Conservation (phyloP, 202 grass and related monocot species). For the Eragrostis tef region DNA sequence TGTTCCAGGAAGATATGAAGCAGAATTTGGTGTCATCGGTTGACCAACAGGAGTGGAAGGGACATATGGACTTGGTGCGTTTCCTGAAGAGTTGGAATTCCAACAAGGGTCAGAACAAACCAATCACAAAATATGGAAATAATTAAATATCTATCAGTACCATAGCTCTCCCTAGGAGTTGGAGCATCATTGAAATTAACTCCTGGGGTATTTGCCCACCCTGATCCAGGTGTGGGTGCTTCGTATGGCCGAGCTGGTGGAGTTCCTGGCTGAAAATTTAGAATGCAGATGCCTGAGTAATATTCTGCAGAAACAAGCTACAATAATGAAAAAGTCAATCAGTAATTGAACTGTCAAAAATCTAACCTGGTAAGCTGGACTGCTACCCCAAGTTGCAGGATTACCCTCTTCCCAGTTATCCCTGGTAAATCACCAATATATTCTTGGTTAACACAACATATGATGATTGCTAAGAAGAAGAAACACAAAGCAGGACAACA, state of each 20-base stretch:
- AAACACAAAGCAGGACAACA: conserved; percentile 20
- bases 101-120: conserved; percentile 30
- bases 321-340: conserved; percentile 24
- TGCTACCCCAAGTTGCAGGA: conserved; percentile 91
- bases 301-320: not conserved
- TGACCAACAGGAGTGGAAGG: conserved; percentile 93
- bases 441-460: conserved; percentile 42
- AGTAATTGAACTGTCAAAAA: conserved; percentile 16
- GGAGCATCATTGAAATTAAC: conserved; percentile 82
- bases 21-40: conserved; percentile 95
- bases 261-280: conserved; percentile 78
- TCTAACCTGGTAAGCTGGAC: conserved; percentile 89
- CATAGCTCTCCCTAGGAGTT: conserved; percentile 91
- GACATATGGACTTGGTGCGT: conserved; percentile 90
- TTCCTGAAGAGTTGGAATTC: conserved; percentile 52
- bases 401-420: conserved; percentile 98
- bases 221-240: conserved; percentile 96
- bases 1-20: conserved; percentile 91
- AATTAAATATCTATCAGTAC: conserved; percentile 53
- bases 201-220: conserved; percentile 97
- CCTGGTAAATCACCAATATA: conserved; percentile 60
- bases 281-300: not conserved
- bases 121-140: not conserved
- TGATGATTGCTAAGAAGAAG: not conserved
- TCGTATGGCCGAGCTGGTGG: conserved; percentile 92